Evolutionary conservation across 2,329 filamentous ascomycete species (phyloP).

Genomic region (Plectosphaerella sp.): DNA sequence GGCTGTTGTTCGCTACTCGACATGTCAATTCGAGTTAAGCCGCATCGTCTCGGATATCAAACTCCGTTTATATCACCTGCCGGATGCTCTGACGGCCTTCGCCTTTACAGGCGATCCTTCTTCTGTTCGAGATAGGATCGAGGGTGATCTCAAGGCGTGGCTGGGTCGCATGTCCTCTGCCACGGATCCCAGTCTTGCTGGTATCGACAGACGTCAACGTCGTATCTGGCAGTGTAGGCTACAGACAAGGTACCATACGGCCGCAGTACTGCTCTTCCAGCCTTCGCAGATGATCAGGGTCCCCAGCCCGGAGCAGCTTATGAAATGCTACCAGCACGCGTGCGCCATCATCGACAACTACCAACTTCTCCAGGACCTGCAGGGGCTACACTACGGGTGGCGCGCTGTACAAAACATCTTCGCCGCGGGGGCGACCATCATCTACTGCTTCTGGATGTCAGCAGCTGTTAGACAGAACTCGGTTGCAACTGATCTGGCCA

Average conservation of each 20-base stretch:
- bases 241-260: slow-evolving; percentile 24
- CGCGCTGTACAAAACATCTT: slow-evolving; percentile 32
- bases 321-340: slow-evolving; percentile 23
- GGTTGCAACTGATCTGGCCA: slow-evolving; percentile 8
- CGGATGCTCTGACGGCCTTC: slow-evolving; percentile 11
- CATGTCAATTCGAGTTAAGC: slow-evolving; percentile 20
- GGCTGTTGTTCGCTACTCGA: slow-evolving; percentile 14
- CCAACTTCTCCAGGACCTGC: slow-evolving; percentile 21
- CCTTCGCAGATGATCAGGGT: slow-evolving; percentile 27
- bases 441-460: slow-evolving; percentile 32
- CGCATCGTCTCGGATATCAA: slow-evolving; percentile 18
- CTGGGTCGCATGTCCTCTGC: slow-evolving; percentile 3
- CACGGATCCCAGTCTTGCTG: not conserved
- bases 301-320: slow-evolving; percentile 21
- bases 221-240: slow-evolving; percentile 19
- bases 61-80: slow-evolving; percentile 17
- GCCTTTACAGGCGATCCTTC: slow-evolving; percentile 5
- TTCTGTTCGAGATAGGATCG: slow-evolving; percentile 8
- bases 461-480: slow-evolving; percentile 16
- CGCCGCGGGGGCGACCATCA: slow-evolving; percentile 28
- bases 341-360: slow-evolving; percentile 19
- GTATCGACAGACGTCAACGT: slow-evolving; percentile 8
- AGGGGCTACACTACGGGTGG: slow-evolving; percentile 27
- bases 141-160: slow-evolving; percentile 11
- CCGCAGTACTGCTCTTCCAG: slow-evolving; percentile 28